Evolutionary conservation across 306 rosid species (phyloP).

Genomic region (Pyrus communis): DNA sequence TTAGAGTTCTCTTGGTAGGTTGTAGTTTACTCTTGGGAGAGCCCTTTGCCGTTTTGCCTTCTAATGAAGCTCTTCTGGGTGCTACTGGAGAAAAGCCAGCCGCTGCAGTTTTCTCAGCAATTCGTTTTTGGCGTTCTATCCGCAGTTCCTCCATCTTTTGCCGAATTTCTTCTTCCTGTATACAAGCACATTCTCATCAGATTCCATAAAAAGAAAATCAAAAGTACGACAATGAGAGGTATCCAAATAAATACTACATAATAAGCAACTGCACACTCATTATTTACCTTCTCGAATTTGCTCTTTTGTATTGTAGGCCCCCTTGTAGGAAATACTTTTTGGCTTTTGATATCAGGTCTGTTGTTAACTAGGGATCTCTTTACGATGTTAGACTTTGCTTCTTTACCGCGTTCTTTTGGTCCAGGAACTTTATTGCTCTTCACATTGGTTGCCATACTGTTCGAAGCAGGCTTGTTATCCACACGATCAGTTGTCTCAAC

Average conservation of each 20-base stretch:
- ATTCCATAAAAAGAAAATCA: background rate
- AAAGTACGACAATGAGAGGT: background rate
- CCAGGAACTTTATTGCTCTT: slow-evolving; percentile 34
- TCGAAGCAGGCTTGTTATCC: slow-evolving; percentile 25
- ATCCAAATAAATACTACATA: background rate
- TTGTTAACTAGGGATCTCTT: background rate
- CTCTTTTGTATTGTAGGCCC: slow-evolving; percentile 49
- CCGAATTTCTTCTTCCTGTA: slow-evolving; percentile 59
- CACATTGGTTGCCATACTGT: slow-evolving; percentile 23
- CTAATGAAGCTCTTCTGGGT: slow-evolving; percentile 28
- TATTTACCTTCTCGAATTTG: slow-evolving; percentile 49
- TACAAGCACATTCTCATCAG: slow-evolving; percentile 17
- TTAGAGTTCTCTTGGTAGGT: slow-evolving; percentile 10
- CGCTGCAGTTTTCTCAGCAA: slow-evolving; percentile 57
- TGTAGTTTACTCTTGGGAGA: slow-evolving; percentile 34
- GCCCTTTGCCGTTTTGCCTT: slow-evolving; percentile 25
- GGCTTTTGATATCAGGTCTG: background rate
- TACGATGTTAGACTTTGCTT: background rate
- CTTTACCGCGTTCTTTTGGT: slow-evolving; percentile 13
- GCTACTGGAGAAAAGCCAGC: slow-evolving; percentile 20
- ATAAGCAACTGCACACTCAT: slow-evolving; percentile 5
- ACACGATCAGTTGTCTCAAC: slow-evolving; percentile 25
- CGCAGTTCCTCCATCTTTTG: slow-evolving; percentile 46
- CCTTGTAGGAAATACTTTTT: slow-evolving; percentile 19
- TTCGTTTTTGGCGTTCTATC: slow-evolving; percentile 53